Percentiles rank a stretch among this genome's conserved stretches.
Conservation (phyloP, 371 early-diverging fungal genomes). For the Mortierella sp. region DNA sequence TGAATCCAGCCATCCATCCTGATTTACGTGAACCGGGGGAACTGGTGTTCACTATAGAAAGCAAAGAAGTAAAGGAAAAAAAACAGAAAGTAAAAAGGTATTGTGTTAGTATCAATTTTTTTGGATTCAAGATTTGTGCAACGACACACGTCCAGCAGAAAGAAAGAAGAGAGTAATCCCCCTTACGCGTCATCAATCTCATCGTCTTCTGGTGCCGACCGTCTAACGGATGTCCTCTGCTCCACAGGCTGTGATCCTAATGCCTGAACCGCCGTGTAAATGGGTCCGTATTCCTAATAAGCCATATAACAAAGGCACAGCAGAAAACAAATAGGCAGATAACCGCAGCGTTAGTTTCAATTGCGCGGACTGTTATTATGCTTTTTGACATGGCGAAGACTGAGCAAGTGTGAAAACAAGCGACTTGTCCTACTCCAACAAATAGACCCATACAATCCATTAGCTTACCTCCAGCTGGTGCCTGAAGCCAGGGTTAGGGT, state of each 20-base stretch:
- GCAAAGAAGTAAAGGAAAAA: background rate
- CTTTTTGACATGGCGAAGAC: background rate
- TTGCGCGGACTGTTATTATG: background rate
- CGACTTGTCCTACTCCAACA: no score
- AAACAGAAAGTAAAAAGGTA: background rate
- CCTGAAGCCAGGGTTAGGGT: conserved; percentile 86
- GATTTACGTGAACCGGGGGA: background rate
- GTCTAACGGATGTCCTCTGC: conserved; percentile 64
- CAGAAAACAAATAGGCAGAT: background rate
- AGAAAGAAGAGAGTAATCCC: background rate
- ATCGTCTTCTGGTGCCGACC: conserved; percentile 70
- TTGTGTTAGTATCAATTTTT: background rate
- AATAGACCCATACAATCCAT: background rate
- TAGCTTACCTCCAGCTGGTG: conserved; percentile 78
- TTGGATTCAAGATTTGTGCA: background rate
- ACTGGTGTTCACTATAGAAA: background rate
- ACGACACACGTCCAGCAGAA: background rate
- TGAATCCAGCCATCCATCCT: background rate
- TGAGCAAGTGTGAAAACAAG: background rate
- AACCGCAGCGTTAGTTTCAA: background rate
- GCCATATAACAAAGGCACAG: background rate
- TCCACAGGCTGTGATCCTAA: conserved; percentile 54
- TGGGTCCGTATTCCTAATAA: conserved; percentile 90
- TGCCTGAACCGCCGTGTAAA: conserved; percentile 73
- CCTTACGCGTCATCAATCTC: conserved; percentile 43